Evolutionary conservation across 371 early-diverging fungal species (phyloP), one percentile per base, ranked within the genome.

Genomic region (Cokeromyces recurvatus): DNA sequence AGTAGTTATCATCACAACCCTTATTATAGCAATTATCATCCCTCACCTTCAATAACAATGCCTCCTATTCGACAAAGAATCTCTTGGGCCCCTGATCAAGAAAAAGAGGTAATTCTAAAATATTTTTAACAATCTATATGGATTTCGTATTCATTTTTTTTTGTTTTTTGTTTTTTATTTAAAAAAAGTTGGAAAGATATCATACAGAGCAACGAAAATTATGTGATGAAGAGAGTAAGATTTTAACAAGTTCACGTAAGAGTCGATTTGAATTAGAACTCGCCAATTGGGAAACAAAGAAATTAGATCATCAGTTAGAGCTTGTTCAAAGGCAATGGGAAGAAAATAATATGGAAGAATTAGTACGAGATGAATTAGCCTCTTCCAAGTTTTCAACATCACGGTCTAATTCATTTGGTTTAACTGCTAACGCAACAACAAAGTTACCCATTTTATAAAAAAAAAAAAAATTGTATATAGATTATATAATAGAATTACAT

Each of bases 281-380:
- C 40, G 68, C 75, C 0, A 68, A 70, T 44, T 80, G 78, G 79
- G 84, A 83, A 43, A 69, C 72, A 4, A 63, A 59, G 27, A 79
- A 78, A 51, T 58, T 73, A 48, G 77, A 75, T 21, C 62, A 69
- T 41, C 79, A 79, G 53, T 32, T 74, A 19, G 71, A 70, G 25
- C 50, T 78, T 6, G 72, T 81, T 8, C 64, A 66, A 24, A 57
- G 56, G 32, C 79, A 81, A 51, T 61, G 76, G 62, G 75, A 76
- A 29, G 77, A 77, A 24, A 54, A 64, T 36, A 72, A 68, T 8
- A 54, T 70, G 59, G 71, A 73, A 46, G 60, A 57, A 5, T 31
- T 65, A 17, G 55, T 65, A 29, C n/a, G n/a, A n/a, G n/a, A n/a
- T n/a, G n/a, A n/a, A n/a, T n/a, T n/a, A n/a, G n/a, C n/a, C n/a